A percentile compares a stretch with the other conserved stretches of the same genome.
phyloP scores from a whole-genome alignment of 208 protist genomes.

The Trypanosoma brucei region DNA sequence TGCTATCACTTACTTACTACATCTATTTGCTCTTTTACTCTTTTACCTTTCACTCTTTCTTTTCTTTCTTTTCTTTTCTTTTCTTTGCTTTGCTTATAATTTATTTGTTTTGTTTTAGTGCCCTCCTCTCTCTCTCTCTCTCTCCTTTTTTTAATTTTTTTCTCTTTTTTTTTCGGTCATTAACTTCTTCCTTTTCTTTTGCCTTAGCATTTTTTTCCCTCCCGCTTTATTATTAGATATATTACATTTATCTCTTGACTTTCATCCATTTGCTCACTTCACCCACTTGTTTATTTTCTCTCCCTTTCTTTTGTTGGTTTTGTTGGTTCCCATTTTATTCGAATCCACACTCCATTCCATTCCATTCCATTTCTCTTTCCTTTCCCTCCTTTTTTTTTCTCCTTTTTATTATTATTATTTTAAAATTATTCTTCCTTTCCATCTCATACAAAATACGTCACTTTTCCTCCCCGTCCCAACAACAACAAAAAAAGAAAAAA shows the following conservation, averaged over 20 bases:
- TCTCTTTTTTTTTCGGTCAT: neutral
- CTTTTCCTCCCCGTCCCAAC: too few relatives aligned
- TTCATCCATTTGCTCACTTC: neutral
- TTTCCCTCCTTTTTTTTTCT: neutral
- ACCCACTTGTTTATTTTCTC: neutral
- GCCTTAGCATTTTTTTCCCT: neutral
- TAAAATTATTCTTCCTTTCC: too few relatives aligned
- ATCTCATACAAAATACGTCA: too few relatives aligned
- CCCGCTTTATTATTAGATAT: neutral
- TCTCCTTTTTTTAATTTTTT: neutral
- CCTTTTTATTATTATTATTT: too few relatives aligned
- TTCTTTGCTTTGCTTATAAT: too few relatives aligned
- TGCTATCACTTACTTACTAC: too few relatives aligned
- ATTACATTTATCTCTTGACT: conserved; percentile 12
- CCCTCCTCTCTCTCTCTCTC: too few relatives aligned
- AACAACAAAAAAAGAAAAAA: too few relatives aligned
- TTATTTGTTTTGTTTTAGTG: too few relatives aligned
- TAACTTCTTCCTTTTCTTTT: conserved; percentile 1
- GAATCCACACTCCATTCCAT: neutral
- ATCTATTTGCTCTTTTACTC: too few relatives aligned
- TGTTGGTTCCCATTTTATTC: neutral
- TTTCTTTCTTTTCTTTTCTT: too few relatives aligned
- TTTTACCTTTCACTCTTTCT: too few relatives aligned
- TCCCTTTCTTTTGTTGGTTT: neutral
- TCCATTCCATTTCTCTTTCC: neutral